A percentile compares a stretch with the other conserved stretches of the same genome.
phyloP scores from a whole-genome alignment of 306 rosid species.

The Castanea mollissima region DNA sequence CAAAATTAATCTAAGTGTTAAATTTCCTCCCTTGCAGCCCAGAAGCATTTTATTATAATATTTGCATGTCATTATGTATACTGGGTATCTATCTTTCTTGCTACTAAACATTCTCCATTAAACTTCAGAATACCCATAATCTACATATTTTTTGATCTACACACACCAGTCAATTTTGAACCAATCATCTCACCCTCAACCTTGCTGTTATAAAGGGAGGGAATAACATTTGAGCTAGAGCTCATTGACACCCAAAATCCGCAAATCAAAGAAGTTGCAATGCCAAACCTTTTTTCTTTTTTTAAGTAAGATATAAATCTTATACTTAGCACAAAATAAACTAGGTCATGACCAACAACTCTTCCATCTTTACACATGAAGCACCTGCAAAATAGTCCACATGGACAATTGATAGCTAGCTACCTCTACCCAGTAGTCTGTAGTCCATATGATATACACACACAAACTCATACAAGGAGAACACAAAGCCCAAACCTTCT shows the following conservation, averaged over 20 bases:
- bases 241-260: neutral
- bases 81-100: too few relatives aligned
- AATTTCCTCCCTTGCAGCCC: too few relatives aligned
- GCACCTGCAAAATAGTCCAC: neutral
- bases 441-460: neutral
- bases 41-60: too few relatives aligned
- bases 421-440: neutral
- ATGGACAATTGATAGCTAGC: neutral
- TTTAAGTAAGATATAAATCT: too few relatives aligned
- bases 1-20: too few relatives aligned
- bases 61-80: too few relatives aligned
- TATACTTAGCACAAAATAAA: neutral
- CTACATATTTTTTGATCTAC: too few relatives aligned
- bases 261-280: neutral
- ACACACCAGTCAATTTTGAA: too few relatives aligned
- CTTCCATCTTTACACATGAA: neutral
- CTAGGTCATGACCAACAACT: neutral
- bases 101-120: neutral
- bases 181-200: too few relatives aligned
- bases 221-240: too few relatives aligned
- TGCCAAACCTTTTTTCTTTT: neutral
- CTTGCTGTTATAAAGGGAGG: too few relatives aligned
- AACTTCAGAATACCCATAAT: neutral
- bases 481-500: neutral
- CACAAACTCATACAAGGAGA: neutral